phyloP scores from a whole-genome alignment of 2,329 filamentous ascomycete species.

The Botrytis sinoallii region DNA sequence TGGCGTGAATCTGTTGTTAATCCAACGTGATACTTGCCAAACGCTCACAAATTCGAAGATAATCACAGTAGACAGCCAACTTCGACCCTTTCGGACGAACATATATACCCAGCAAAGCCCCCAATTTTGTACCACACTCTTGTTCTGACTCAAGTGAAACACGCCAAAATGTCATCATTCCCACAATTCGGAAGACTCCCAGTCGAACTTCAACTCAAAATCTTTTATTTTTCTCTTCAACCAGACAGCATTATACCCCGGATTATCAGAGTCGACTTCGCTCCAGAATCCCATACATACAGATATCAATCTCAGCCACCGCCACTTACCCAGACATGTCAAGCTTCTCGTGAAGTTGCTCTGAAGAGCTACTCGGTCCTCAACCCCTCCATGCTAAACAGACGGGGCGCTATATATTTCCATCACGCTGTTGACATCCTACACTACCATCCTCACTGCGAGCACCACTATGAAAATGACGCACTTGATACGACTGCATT shows the following conservation, averaged over 20 bases:
- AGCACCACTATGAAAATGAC: background rate
- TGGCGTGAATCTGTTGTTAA: background rate
- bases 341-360: constrained; percentile 7
- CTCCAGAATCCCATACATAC: background rate
- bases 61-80: background rate
- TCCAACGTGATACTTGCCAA: background rate
- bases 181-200: background rate
- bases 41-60: background rate
- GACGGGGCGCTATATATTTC: constrained; percentile 5
- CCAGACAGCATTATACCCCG: constrained; percentile 2
- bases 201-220: constrained; percentile 11
- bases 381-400: background rate
- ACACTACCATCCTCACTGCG: background rate
- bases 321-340: constrained; percentile 2
- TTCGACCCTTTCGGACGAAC: background rate
- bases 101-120: background rate
- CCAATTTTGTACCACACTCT: background rate
- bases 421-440: background rate
- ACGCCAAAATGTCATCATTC: constrained; percentile 5
- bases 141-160: background rate
- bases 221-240: constrained; percentile 7
- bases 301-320: constrained; percentile 9
- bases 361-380: background rate
- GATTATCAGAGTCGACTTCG: background rate
- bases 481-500: background rate